These are phyloP conservation scores for Omphalotus guepiniiformis DNA, from an alignment of 768 basidiomycete genomes.

Conservation along the genomic window DNA sequence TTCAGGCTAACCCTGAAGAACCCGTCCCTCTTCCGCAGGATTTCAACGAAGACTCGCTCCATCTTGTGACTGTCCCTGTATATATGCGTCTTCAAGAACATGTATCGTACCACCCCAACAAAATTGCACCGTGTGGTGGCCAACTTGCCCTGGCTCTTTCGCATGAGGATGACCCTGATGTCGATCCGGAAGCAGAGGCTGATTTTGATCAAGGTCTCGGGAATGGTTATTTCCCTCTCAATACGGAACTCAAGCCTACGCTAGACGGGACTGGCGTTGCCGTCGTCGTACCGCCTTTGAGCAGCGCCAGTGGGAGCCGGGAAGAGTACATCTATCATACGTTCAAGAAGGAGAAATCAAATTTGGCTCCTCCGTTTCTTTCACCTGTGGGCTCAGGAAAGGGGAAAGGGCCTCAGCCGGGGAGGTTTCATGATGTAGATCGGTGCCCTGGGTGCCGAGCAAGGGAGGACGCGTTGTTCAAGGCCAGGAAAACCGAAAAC, in stretches of 20 bases:
- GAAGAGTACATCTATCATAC: background rate
- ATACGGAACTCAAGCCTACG: background rate
- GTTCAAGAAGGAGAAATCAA: background rate
- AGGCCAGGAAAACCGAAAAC: background rate
- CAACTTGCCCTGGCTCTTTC: background rate
- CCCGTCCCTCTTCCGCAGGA: slow-evolving; percentile 10
- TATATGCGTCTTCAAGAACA: slow-evolving; percentile 60
- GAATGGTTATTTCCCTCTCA: slow-evolving; percentile 7
- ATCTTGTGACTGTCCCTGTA: slow-evolving; percentile 43
- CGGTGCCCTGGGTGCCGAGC: slow-evolving; percentile 7
- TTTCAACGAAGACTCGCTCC: slow-evolving; percentile 30
- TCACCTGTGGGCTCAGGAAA: no score
- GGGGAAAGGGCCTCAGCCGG: background rate
- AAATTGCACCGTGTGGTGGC: slow-evolving; percentile 1
- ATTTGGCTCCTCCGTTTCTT: no score
- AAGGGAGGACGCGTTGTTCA: slow-evolving; percentile 3
- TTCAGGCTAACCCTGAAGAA: background rate
- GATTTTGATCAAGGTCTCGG: slow-evolving; percentile 6
- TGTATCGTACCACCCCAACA: slow-evolving; percentile 18
- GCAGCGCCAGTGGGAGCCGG: background rate
- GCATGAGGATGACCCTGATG: slow-evolving; percentile 8
- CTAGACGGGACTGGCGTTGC: background rate
- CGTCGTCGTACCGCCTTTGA: background rate
- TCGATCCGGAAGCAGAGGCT: background rate
- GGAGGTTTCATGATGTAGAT: slow-evolving; percentile 8